These are phyloP conservation scores for Pisolithus orientalis DNA, from an alignment of 768 basidiomycete genomes.

Conservation along the genomic window DNA sequence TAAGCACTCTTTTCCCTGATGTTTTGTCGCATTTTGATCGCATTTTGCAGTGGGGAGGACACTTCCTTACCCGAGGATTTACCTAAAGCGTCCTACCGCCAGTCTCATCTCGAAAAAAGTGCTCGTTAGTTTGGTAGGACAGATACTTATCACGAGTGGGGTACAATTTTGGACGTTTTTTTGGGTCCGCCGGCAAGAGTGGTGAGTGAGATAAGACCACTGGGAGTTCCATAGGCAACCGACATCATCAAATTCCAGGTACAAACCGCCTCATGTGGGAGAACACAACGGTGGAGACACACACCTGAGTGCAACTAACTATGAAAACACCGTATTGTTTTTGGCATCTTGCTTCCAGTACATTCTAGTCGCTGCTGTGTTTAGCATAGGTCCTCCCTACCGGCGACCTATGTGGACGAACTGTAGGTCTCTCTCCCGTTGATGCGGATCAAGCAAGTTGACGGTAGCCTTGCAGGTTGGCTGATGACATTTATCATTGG, in stretches of 20 bases:
- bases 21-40: constrained; percentile 4
- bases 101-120: constrained; percentile 96
- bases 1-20: constrained; percentile 35
- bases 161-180: constrained; percentile 85
- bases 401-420: constrained; percentile 94
- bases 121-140: constrained; percentile 86
- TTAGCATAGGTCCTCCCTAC: constrained; percentile 97
- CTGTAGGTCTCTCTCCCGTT: constrained; percentile 41
- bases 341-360: constrained; percentile 98
- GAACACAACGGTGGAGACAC: constrained; percentile 43
- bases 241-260: constrained; percentile 43
- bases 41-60: constrained; percentile 81
- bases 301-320: constrained; percentile 79
- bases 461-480: constrained; percentile 44
- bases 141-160: constrained; percentile 78
- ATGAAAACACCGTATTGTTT: constrained; percentile 90
- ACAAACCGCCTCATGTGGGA: constrained; percentile 55
- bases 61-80: constrained; percentile 78
- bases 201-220: constrained; percentile 40
- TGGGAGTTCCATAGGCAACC: background rate
- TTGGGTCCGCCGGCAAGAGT: constrained; percentile 80
- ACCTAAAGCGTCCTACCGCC: constrained; percentile 88
- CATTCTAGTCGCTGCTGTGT: constrained; percentile 92
- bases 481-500: constrained; percentile 72
- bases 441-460: background rate